Evolutionary conservation across 2,329 filamentous ascomycete species (phyloP), one percentile per base, ranked within the genome.

Genomic region (Arthrobotrys entomopaga): DNA sequence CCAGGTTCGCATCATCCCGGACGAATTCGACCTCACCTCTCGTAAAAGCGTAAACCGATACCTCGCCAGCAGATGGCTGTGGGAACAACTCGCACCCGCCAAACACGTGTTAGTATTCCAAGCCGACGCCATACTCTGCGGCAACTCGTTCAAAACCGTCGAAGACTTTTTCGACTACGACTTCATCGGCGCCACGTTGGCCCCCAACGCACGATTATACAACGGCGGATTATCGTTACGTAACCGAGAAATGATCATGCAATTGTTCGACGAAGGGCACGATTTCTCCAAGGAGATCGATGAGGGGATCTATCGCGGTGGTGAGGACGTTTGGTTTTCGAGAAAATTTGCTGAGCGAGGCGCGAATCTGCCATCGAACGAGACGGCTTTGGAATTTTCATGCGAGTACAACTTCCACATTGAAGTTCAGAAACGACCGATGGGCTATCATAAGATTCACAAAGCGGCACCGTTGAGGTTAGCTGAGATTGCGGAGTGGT

Each of bases 161-260:
- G 81, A 82, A 50, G 81, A 82, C 56, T 83, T 81, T 58, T 15
- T 82, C 10, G 76, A 78, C 34, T 83, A 77, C 76, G 82, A 83
- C 71, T 80, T 82, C 38, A 79, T 83, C 16, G 82, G 80, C 0
- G 80, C 81, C 6, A 80, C 81, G 0, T 75, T 81, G 50, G 73
- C 76, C 34, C 19, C 58, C 6, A 72, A 77, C 0, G 79, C 78
- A 1, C 63, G 54, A 19, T 38, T 66, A 26, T 82, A 80, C 76
- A 82, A 82, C 74, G 82, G 82, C 22, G 82, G 82, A 0, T 77
- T 83, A 60, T 81, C 79, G 22, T 76, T 83, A 67, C 77, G 81
- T 1, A 80, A 79, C 64, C 79, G 81, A 42, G 78, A 75, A 43
- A 80, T 79, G 61, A 80, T 80, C 29, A 59, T 82, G 34, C 42